phyloP scores from a whole-genome alignment of 495 filamentous ascomycete species.

The Aspergillus conjunctus region DNA sequence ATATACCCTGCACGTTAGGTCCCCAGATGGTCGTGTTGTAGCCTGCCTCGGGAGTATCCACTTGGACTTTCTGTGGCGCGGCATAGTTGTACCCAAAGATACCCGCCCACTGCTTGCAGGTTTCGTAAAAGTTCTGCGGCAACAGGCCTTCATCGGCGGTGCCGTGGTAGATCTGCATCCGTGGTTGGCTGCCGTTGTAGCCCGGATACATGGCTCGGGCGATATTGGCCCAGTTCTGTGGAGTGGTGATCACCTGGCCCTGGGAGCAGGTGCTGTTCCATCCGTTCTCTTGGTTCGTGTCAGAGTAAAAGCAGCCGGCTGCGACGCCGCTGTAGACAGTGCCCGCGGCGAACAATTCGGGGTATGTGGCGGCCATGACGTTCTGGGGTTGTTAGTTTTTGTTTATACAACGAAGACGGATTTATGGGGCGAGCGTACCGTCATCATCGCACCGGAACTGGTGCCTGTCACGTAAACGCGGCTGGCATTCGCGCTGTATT shows the following conservation, averaged over 20 bases:
- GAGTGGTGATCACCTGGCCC: slow-evolving; percentile 47
- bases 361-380: slow-evolving; percentile 59
- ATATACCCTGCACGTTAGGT: slow-evolving; percentile 50
- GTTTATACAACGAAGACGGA: background rate
- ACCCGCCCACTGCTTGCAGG: slow-evolving; percentile 60
- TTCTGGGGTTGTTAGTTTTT: slow-evolving; percentile 32
- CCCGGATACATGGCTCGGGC: slow-evolving; percentile 55
- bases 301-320: slow-evolving; percentile 59
- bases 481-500: slow-evolving; percentile 51
- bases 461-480: slow-evolving; percentile 55
- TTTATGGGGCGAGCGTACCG: slow-evolving; percentile 21
- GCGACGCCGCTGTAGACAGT: slow-evolving; percentile 62
- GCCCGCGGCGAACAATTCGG: slow-evolving; percentile 58
- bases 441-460: slow-evolving; percentile 62
- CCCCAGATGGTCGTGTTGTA: slow-evolving; percentile 52
- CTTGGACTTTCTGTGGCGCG: slow-evolving; percentile 30
- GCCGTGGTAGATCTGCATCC: slow-evolving; percentile 61
- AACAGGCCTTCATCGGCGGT: slow-evolving; percentile 50
- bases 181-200: slow-evolving; percentile 55
- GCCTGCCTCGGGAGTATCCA: slow-evolving; percentile 46
- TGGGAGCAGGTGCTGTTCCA: slow-evolving; percentile 49
- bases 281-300: slow-evolving; percentile 40
- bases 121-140: slow-evolving; percentile 53
- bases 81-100: slow-evolving; percentile 44
- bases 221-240: slow-evolving; percentile 52